Evolutionary conservation across 2,329 filamentous ascomycete genomes (phyloP).

Genomic region (Colletotrichum phormii): DNA sequence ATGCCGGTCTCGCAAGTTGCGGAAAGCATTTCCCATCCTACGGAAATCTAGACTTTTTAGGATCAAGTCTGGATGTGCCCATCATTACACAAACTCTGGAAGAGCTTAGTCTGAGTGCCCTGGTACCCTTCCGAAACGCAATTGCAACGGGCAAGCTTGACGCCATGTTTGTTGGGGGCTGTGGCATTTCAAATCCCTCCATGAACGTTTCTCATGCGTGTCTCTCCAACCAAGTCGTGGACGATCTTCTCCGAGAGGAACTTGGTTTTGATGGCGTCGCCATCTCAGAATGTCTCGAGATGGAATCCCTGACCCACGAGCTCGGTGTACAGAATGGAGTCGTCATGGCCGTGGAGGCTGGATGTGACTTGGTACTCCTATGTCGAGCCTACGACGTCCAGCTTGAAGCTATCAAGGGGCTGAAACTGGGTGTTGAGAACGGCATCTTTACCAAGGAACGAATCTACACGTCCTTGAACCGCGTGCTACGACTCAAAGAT

Average conservation of each 20-base stretch:
- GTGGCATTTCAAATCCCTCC: slow-evolving; percentile 89
- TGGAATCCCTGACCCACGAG: slow-evolving; percentile 95
- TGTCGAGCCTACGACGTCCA: slow-evolving; percentile 91
- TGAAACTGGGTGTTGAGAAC: slow-evolving; percentile 91
- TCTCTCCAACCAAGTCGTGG: slow-evolving; percentile 91
- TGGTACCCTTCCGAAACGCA: slow-evolving; percentile 92
- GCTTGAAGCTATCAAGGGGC: slow-evolving; percentile 88
- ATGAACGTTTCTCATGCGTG: slow-evolving; percentile 97
- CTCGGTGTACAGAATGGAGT: slow-evolving; percentile 97
- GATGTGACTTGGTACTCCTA: slow-evolving; percentile 90
- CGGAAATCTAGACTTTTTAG: slow-evolving; percentile 92
- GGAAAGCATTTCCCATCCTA: slow-evolving; percentile 98
- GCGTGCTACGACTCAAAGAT: slow-evolving; percentile 84
- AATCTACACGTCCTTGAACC: slow-evolving; percentile 81
- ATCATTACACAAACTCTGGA: slow-evolving; percentile 96
- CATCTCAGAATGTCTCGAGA: slow-evolving; percentile 94
- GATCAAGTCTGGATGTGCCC: slow-evolving; percentile 90
- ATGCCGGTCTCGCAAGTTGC: slow-evolving; percentile 88
- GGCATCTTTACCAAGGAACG: slow-evolving; percentile 86
- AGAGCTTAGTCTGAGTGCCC: slow-evolving; percentile 88
- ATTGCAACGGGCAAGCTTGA: slow-evolving; percentile 85
- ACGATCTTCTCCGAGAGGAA: slow-evolving; percentile 88
- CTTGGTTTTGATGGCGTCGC: slow-evolving; percentile 92
- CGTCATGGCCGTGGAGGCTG: slow-evolving; percentile 96
- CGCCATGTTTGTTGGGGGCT: slow-evolving; percentile 95